Evolutionary conservation across 352 stramenopile genomes (phyloP).

Genomic region (Phytopythium helicoides): DNA sequence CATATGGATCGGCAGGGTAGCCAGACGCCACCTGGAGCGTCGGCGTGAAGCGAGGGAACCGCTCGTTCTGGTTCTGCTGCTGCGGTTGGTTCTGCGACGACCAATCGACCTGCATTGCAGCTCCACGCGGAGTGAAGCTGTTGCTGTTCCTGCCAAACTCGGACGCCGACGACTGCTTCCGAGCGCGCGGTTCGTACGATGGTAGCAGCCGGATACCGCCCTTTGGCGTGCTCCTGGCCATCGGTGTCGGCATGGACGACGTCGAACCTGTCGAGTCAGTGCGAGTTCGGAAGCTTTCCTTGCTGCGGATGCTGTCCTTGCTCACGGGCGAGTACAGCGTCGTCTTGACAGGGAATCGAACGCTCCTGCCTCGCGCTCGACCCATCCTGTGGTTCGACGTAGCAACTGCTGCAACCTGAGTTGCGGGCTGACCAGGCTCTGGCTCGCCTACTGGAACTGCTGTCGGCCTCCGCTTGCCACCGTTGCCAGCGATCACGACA

Average conservation of each 20-base stretch:
- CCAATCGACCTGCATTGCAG: not conserved
- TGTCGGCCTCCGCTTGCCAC: not conserved
- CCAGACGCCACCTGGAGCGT: not conserved
- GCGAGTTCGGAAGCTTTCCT: not conserved
- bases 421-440: no score
- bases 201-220: conserved; percentile 1
- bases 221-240: not conserved
- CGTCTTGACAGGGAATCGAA: conserved; percentile 1
- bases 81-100: not conserved
- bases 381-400: no score
- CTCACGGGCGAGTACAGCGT: not conserved
- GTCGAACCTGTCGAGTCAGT: conserved; percentile 3
- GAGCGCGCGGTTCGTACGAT: not conserved
- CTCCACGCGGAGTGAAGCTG: not conserved
- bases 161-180: conserved; percentile 2
- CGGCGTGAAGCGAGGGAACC: conserved; percentile 3
- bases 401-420: no score
- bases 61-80: not conserved
- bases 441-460: not conserved
- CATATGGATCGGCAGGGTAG: no score
- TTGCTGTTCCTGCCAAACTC: not conserved
- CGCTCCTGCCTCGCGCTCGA: not conserved
- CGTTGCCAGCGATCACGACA: conserved; percentile 13
- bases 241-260: conserved; percentile 3
- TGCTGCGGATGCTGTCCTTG: no score